Conservation (phyloP, 169 alveolate genomes). For the Perkinsus chesapeaki region DNA sequence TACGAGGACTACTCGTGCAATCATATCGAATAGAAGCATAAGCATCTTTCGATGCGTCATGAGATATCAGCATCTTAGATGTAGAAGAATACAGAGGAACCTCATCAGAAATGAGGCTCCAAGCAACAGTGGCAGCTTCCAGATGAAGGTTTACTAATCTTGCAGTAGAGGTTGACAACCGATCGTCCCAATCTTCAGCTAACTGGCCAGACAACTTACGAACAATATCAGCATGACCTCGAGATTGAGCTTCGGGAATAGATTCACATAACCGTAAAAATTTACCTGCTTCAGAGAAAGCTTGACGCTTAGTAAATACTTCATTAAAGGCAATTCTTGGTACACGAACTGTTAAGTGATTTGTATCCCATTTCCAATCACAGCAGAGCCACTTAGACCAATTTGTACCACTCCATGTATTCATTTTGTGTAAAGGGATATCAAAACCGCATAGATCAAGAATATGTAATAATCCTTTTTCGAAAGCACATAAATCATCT, state of each 20-base stretch:
- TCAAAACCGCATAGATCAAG: neutral
- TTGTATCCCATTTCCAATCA: neutral
- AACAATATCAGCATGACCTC: neutral
- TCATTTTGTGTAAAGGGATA: neutral
- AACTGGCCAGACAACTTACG: neutral
- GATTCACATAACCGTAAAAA: neutral
- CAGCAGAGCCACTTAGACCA: neutral
- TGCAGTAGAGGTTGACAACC: neutral
- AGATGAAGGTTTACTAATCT: neutral
- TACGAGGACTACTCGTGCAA: neutral
- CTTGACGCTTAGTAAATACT: neutral
- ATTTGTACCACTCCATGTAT: neutral
- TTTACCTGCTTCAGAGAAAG: neutral
- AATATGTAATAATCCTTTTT: neutral
- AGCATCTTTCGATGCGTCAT: neutral
- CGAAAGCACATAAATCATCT: neutral
- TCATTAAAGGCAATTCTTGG: neutral
- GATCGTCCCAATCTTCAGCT: neutral
- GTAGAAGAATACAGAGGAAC: neutral
- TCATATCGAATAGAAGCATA: neutral
- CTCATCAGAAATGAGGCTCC: neutral
- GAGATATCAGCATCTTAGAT: neutral
- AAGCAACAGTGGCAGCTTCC: neutral
- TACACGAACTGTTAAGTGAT: neutral
- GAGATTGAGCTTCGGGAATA: neutral